phyloP scores from a whole-genome alignment of 2,329 filamentous ascomycete genomes.

The Ploettnerulaceae sp. region DNA sequence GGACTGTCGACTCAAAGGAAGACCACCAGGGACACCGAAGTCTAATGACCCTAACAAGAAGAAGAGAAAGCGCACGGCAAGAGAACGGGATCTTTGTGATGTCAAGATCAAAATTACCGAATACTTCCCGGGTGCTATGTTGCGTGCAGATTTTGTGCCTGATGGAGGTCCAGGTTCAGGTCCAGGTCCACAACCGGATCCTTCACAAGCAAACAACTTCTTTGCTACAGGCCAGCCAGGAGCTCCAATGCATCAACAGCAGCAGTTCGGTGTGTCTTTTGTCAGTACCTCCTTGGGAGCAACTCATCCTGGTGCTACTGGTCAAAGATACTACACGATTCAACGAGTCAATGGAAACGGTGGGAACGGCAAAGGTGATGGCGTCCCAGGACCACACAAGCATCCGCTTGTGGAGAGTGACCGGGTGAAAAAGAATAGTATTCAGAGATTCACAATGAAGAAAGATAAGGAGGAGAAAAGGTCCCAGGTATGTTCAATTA shows the following conservation, averaged over 20 bases:
- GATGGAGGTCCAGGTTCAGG: conserved; percentile 28
- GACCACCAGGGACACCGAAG: conserved; percentile 73
- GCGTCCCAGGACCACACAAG: conserved; percentile 66
- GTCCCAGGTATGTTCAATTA: conserved; percentile 42
- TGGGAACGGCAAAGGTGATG: conserved; percentile 66
- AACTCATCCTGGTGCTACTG: conserved; percentile 43
- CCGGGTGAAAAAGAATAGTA: conserved; percentile 75
- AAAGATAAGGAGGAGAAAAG: conserved; percentile 63
- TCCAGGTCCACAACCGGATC: conserved; percentile 19
- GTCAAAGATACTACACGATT: conserved; percentile 64
- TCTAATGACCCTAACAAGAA: conserved; percentile 77
- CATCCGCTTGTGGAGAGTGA: conserved; percentile 71
- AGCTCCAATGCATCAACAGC: conserved; percentile 22
- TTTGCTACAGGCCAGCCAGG: conserved; percentile 30
- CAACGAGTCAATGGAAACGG: conserved; percentile 75
- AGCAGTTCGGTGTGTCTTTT: conserved; percentile 41
- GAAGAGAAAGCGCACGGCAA: conserved; percentile 71
- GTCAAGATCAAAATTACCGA: conserved; percentile 85
- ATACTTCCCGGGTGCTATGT: conserved; percentile 56
- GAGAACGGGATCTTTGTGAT: conserved; percentile 74
- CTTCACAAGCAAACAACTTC: conserved; percentile 28
- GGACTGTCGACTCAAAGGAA: conserved; percentile 77
- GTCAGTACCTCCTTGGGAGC: conserved; percentile 38
- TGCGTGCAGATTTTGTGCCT: conserved; percentile 31
- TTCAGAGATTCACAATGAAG: conserved; percentile 60